Evolutionary conservation across 2,329 filamentous ascomycete genomes (phyloP).

Genomic region (Monosporascus ibericus): DNA sequence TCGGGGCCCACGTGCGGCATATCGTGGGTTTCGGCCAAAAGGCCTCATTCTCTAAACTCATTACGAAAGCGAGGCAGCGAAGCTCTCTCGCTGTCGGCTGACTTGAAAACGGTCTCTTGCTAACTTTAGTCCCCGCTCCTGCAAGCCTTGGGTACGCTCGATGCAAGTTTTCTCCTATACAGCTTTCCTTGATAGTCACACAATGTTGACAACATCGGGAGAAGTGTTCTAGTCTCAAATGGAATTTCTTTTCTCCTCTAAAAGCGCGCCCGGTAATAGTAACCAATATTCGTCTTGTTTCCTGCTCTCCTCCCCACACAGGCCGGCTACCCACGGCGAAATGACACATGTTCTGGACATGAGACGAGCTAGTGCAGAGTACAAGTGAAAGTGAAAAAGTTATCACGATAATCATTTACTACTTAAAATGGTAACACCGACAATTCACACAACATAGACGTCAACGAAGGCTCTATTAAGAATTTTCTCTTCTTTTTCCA

Average conservation of each 20-base stretch:
- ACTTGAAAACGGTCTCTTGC: not conserved
- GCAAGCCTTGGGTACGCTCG: not conserved
- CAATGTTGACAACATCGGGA: too few relatives aligned
- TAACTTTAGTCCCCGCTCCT: not conserved
- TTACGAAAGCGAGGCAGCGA: not conserved
- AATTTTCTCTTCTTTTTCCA: constrained; percentile 8
- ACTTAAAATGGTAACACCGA: not conserved
- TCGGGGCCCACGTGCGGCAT: constrained; percentile 22
- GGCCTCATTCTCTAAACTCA: not conserved
- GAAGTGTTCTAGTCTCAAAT: too few relatives aligned
- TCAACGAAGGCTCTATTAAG: not conserved
- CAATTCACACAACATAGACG: not conserved
- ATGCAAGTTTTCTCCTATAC: not conserved
- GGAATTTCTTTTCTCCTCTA: too few relatives aligned
- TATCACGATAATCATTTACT: not conserved
- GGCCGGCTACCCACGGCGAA: not conserved
- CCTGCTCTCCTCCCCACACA: not conserved
- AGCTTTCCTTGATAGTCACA: too few relatives aligned
- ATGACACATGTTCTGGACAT: not conserved
- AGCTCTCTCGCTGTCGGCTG: not conserved
- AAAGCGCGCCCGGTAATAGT: not conserved
- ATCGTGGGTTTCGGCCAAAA: constrained; percentile 14
- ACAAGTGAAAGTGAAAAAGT: not conserved
- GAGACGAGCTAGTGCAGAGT: not conserved
- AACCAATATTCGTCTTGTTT: not conserved